Evolutionary conservation across 768 basidiomycete genomes (phyloP).

Genomic region (Tylopilus plumbeoviolaceoides): DNA sequence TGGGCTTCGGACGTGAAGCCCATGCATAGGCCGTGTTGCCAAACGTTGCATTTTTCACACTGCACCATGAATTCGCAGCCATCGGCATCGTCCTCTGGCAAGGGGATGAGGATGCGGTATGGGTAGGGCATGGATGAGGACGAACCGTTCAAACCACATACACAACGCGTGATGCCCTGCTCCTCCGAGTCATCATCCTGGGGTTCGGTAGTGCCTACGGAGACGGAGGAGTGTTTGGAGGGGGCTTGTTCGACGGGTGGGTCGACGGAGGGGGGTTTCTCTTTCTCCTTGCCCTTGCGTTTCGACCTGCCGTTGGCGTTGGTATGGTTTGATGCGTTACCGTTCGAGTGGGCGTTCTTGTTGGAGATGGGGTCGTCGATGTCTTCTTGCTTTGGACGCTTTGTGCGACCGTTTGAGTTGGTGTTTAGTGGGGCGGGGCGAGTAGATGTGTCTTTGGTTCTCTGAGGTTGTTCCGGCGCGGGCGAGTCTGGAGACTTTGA

Average conservation of each 20-base stretch:
- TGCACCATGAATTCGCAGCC: conserved; percentile 97
- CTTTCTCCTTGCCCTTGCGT: conserved; percentile 66
- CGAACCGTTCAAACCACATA: conserved; percentile 79
- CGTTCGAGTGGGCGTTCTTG: conserved; percentile 41
- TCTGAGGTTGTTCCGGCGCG: conserved; percentile 42
- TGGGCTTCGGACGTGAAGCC: conserved; percentile 79
- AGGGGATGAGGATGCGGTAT: conserved; percentile 20
- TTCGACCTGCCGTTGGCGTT: conserved; percentile 44
- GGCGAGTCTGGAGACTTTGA: conserved; percentile 75
- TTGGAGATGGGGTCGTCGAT: conserved; percentile 51
- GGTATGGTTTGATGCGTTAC: conserved; percentile 26
- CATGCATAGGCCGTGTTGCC: conserved; percentile 98
- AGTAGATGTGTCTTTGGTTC: conserved; percentile 38
- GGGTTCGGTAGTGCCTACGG: conserved; percentile 33
- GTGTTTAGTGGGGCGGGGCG: conserved; percentile 39
- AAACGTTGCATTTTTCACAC: conserved; percentile 94
- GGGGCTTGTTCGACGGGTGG: conserved; percentile 26
- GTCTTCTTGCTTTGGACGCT: conserved; percentile 73
- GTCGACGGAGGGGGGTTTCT: conserved; percentile 38
- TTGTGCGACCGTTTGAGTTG: conserved; percentile 41
- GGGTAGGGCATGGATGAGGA: conserved; percentile 13
- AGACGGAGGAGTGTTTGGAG: conserved; percentile 27
- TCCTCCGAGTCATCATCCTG: conserved; percentile 48
- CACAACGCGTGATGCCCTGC: conserved; percentile 69
- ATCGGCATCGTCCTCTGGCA: conserved; percentile 68